phyloP scores from a whole-genome alignment of 371 early-diverging fungal species.

The Syncephalis plumigaleata region DNA sequence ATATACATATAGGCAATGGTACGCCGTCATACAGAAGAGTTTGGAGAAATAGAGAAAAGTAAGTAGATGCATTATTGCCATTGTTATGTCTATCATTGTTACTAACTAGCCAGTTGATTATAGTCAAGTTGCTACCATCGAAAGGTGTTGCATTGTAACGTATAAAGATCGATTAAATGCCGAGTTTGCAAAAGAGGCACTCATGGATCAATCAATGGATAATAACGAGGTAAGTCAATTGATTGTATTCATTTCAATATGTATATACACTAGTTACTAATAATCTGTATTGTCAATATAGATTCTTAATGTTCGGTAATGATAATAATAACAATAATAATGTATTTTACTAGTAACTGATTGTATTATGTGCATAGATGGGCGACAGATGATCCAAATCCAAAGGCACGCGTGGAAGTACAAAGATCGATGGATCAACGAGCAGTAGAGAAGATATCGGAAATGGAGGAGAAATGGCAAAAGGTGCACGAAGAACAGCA shows the following conservation, averaged over 20 bases:
- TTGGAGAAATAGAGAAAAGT: conserved; percentile 61
- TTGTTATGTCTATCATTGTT: too few species aligned
- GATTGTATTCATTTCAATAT: background rate
- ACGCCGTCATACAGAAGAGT: conserved; percentile 49
- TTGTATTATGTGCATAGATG: conserved; percentile 34
- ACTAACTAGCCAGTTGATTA: background rate
- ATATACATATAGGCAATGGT: conserved; percentile 21
- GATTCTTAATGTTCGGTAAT: conserved; percentile 1
- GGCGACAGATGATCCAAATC: conserved; percentile 74
- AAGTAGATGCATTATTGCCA: conserved; percentile 9
- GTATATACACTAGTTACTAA: too few species aligned
- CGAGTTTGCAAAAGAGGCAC: conserved; percentile 81
- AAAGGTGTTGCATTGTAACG: conserved; percentile 65
- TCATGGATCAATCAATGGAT: conserved; percentile 67
- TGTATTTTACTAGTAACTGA: background rate
- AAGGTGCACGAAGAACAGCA: conserved; percentile 12
- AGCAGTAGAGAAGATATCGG: conserved; percentile 26
- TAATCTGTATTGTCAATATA: too few species aligned
- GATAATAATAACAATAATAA: too few species aligned
- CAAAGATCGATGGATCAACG: conserved; percentile 27
- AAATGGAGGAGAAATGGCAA: conserved; percentile 32
- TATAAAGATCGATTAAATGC: conserved; percentile 48
- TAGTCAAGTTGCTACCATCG: conserved; percentile 31
- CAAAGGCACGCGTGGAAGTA: conserved; percentile 24
- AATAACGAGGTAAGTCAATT: conserved; percentile 21